phyloP scores from a whole-genome alignment of 352 stramenopile species.

The Phytophthora pinifolia region DNA sequence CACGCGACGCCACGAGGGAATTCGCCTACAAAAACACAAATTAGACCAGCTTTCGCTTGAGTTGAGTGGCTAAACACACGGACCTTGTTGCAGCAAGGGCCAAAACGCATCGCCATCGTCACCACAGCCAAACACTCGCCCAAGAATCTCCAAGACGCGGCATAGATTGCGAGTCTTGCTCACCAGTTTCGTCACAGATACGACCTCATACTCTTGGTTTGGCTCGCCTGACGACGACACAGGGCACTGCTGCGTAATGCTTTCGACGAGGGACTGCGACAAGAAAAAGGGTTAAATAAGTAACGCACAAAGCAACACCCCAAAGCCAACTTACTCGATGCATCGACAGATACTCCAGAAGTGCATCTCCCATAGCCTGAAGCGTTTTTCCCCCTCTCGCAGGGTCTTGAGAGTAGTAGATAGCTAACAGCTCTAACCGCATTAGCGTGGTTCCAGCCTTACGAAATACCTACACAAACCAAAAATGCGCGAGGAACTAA shows the following conservation, averaged over 20 bases:
- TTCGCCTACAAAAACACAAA: constrained; percentile 27
- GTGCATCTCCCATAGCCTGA: constrained; percentile 55
- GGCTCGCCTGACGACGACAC: constrained; percentile 5
- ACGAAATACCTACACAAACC: constrained; percentile 40
- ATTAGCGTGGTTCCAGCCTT: constrained; percentile 54
- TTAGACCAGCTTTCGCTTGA: background rate
- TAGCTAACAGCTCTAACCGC: constrained; percentile 60
- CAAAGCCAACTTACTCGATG: constrained; percentile 45
- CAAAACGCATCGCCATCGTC: constrained; percentile 30
- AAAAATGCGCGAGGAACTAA: background rate
- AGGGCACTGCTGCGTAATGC: constrained; percentile 21
- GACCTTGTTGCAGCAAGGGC: constrained; percentile 43
- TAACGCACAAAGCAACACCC: background rate
- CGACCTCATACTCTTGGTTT: constrained; percentile 13
- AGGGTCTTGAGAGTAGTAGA: constrained; percentile 67
- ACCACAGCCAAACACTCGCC: constrained; percentile 32
- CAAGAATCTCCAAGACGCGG: constrained; percentile 32
- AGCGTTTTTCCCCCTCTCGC: constrained; percentile 60
- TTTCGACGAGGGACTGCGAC: constrained; percentile 22
- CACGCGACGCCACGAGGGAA: constrained; percentile 56
- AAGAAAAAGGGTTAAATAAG: constrained; percentile 12
- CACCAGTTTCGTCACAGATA: constrained; percentile 37
- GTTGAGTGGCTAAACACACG: background rate
- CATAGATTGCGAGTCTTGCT: constrained; percentile 39
- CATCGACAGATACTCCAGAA: constrained; percentile 47